Conservation (phyloP, 257 asterid genomes). For the Fraxinus anomala region DNA sequence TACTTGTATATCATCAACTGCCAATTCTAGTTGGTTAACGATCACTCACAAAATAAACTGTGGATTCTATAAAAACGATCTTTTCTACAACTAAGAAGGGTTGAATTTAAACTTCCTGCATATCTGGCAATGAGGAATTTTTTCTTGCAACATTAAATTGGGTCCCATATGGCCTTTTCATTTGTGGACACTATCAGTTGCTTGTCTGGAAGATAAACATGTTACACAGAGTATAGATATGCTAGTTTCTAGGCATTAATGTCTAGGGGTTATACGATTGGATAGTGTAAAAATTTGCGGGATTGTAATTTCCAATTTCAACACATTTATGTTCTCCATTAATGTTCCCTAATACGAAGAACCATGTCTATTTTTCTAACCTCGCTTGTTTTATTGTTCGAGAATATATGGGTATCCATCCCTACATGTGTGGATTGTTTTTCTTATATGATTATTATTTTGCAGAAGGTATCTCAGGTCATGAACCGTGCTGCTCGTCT, state of each 20-base stretch:
- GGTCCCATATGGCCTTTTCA: neutral
- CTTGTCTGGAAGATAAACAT: neutral
- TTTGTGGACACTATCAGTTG: neutral
- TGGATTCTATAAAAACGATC: neutral
- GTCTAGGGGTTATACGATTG: neutral
- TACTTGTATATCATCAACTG: neutral
- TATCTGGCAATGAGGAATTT: neutral
- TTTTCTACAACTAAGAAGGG: neutral
- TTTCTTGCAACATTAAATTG: neutral
- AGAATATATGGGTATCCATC: neutral
- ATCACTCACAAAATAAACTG: too few relatives aligned
- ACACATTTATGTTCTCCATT: neutral
- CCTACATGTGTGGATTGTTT: neutral
- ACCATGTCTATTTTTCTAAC: too few relatives aligned
- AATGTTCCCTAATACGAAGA: too few relatives aligned
- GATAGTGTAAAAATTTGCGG: too few relatives aligned
- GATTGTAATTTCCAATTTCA: neutral
- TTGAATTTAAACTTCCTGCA: too few relatives aligned
- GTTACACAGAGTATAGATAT: neutral
- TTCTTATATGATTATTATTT: constrained; percentile 21
- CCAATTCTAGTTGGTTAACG: too few relatives aligned
- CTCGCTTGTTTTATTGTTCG: neutral
- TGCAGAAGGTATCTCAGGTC: constrained; percentile 91
- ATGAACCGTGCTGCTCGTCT: constrained; percentile 91
- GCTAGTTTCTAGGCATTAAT: neutral